Base-by-base conservation (phyloP, 176 grass and related monocot genomes). In the Oropetium thomaeum region DNA sequence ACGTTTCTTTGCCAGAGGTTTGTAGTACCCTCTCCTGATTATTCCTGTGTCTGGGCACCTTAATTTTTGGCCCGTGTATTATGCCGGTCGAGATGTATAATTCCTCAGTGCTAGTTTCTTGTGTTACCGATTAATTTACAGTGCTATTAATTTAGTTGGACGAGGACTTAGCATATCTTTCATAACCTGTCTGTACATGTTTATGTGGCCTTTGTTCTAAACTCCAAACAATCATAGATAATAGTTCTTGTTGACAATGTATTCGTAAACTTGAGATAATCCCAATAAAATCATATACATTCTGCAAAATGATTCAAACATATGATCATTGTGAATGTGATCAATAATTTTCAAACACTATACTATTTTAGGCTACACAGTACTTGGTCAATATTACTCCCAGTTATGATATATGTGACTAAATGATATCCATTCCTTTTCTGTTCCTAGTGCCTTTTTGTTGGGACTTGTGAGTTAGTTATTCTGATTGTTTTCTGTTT, bases 1-100 rank as follows among this genome's bases (percentile, higher is more conserved):
- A 74, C 37, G 58, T 78, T 87, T 66, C 47, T 84, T 35, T 93
- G 90, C 64, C 71, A 93, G 54, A 93, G 90, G 87, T 87, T 57
- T 26, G 51, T 54, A 54, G 8, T 23, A 10, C 51, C n/a, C n/a
- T 25, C 53, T 57, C 27, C 53, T 27, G 2, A 2, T 57, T 57
- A 2, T 57, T 57, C 53, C 13, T 25, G 53, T 57, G 53, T n/a
- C n/a, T n/a, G n/a, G n/a, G n/a, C n/a, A n/a, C n/a, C n/a, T n/a
- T 5, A 45, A n/a, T 47, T 45, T 45, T 8, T 73, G 28, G 8
- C 43, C 22, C 22, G 2, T 53, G 26, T 47, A 28, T 19, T 69
- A 48, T 11, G 1, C 28, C 16, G 7, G 7, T 62, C 31, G 31
- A 20, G 33, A 23, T 59, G 38, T 3, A 8, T 42, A 8, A 19